A percentile compares a stretch with the other conserved stretches of the same genome.
Evolutionary conservation across 108 stramenopile genomes (phyloP).

Genomic region (Halocafeteria seosinensis): DNA sequence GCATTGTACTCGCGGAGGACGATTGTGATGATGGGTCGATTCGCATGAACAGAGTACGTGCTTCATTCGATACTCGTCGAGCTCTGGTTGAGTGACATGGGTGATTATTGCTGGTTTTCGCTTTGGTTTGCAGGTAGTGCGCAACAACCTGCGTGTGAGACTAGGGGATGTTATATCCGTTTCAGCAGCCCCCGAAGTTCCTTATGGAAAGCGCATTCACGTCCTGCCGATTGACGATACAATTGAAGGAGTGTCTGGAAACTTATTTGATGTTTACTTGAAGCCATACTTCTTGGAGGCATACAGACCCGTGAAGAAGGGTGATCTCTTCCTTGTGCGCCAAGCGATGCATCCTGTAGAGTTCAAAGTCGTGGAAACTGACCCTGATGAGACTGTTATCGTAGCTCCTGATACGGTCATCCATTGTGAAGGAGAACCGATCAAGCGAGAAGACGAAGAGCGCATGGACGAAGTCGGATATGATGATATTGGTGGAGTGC

Average conservation of each 20-base stretch:
- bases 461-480: conserved; percentile 90
- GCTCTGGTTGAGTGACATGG: not conserved
- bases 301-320: conserved; percentile 96
- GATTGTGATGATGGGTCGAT: conserved; percentile 79
- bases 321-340: conserved; percentile 90
- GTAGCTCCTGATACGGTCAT: conserved; percentile 98
- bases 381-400: conserved; percentile 85
- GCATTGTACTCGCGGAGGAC: conserved; percentile 93
- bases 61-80: conserved; percentile 27
- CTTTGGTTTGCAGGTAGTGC: too few relatives aligned
- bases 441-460: conserved; percentile 97
- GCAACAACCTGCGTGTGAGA: conserved; percentile 91
- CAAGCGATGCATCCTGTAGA: conserved; percentile 97
- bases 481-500: conserved; percentile 96
- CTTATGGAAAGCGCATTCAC: conserved; percentile 92
- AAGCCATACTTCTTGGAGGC: conserved; percentile 99
- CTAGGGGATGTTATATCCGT: conserved; percentile 89
- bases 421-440: conserved; percentile 96
- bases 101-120: not conserved
- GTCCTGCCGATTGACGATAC: conserved; percentile 94
- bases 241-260: conserved; percentile 96
- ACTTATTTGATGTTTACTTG: conserved; percentile 97
- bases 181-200: conserved; percentile 77
- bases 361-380: conserved; percentile 97
- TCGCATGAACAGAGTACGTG: conserved; percentile 99